Percentiles rank a stretch among this genome's conserved stretches.
These are phyloP conservation scores for Puccinellia tenuiflora DNA, from an alignment of 176 grass and related monocot genomes.

Conservation along the genomic window DNA sequence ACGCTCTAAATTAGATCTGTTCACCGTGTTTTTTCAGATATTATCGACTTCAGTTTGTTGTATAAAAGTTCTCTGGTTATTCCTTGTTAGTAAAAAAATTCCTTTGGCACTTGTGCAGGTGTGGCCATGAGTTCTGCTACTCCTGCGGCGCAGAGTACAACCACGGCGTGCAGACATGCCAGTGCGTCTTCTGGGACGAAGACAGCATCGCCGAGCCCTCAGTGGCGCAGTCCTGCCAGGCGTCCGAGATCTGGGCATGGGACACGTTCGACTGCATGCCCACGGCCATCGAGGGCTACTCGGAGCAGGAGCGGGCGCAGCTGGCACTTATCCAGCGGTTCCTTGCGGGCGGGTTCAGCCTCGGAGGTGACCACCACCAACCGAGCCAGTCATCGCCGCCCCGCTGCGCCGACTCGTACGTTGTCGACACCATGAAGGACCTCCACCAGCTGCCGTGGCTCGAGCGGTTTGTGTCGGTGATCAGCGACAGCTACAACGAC, in stretches of 20 bases:
- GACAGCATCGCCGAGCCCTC: constrained; percentile 25
- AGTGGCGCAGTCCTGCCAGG: constrained; percentile 32
- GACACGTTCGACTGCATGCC: constrained; percentile 83
- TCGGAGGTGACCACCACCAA: constrained; percentile 47
- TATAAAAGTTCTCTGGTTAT: neutral
- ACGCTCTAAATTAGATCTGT: constrained; percentile 13
- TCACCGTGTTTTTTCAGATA: neutral
- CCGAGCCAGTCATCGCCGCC: constrained; percentile 61
- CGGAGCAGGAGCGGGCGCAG: constrained; percentile 92
- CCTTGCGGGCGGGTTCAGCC: constrained; percentile 68
- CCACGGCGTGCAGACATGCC: constrained; percentile 70
- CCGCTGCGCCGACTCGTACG: constrained; percentile 63
- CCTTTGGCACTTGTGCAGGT: constrained; percentile 46
- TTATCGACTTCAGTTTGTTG: neutral
- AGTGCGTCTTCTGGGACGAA: constrained; percentile 76
- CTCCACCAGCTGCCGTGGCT: constrained; percentile 99
- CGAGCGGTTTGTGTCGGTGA: constrained; percentile 97
- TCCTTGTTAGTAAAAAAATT: neutral
- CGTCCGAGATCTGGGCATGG: constrained; percentile 84
- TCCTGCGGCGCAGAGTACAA: constrained; percentile 74
- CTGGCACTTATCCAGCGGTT: constrained; percentile 92
- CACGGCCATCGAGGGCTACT: constrained; percentile 62
- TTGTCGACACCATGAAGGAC: constrained; percentile 88
- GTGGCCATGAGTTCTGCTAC: constrained; percentile 97
- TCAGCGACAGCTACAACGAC: constrained; percentile 92